Evolutionary conservation across 1,284 basidiomycete genomes (phyloP), one percentile per base, ranked within the genome.

Genomic region (Gomphus bonarii): DNA sequence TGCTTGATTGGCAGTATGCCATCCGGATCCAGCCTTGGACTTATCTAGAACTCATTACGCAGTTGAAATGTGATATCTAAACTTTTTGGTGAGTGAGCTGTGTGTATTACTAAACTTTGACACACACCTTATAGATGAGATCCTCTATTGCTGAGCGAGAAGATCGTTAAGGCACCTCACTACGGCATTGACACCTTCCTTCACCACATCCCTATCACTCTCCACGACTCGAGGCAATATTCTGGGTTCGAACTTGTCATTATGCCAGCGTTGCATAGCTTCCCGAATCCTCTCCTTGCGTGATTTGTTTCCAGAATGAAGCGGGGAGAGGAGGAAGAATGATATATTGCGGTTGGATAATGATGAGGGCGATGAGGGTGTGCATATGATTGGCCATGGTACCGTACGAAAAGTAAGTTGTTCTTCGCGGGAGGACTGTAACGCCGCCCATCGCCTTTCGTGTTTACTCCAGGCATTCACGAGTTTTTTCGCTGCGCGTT

Each of bases 251-350:
- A 89, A 88, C 47, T 84, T 73, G 67, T 89, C 87, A 2, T 87
- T 87, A 66, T 89, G 86, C 85, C 86, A 89, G 54, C 83, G 73
- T 30, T 85, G 75, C 65, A 85, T 74, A 2, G 82, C 85, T 35
- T 68, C 72, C 49, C 80, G 76, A 59, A 88, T 75, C 57, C 84
- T 74, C 52, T 88, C 84, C 66, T 80, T 84, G 61, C 73, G 75
- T 36, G 77, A 72, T 60, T 77, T 73, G 28, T 70, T 70, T 50
- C 70, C 70, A n/a, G 84, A 84, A 67, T 86, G 83, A 33, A 72
- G 61, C 9, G 77, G 72, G 14, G 84, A 84, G 48, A 86, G 69
- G 43, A 89, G 69, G 66, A 89, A 85, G 54, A 67, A 65, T 9
- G 71, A 65, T 50, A 88, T 74, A 22, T 71, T 71, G n/a, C 71